Evolutionary conservation across 2,329 filamentous ascomycete species (phyloP).

Genomic region (Blastomyces silverae): DNA sequence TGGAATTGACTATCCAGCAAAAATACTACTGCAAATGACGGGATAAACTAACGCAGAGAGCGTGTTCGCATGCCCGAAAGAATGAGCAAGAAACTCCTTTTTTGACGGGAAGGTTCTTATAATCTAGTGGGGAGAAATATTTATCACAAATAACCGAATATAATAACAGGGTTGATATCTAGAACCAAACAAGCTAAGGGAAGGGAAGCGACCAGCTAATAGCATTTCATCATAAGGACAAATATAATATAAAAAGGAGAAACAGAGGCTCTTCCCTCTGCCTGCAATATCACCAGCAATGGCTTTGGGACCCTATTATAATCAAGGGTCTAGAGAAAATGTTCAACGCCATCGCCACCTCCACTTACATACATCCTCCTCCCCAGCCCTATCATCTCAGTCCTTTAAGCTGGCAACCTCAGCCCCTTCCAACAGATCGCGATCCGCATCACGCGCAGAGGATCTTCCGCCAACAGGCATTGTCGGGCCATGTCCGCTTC

Average conservation of each 20-base stretch:
- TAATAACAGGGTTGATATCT: background rate
- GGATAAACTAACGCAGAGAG: too few species aligned
- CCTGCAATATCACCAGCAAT: background rate
- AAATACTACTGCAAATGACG: background rate
- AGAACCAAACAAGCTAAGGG: background rate
- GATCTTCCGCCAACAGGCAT: slow-evolving; percentile 23
- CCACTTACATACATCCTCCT: background rate
- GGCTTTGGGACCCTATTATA: background rate
- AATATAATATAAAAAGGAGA: background rate
- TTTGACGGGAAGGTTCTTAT: background rate
- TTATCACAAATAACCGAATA: background rate
- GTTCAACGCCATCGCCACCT: background rate
- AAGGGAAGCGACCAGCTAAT: background rate
- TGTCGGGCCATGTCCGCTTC: background rate
- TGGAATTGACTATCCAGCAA: background rate
- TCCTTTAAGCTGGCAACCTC: slow-evolving; percentile 54
- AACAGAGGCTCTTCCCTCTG: background rate
- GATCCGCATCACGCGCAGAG: slow-evolving; percentile 53
- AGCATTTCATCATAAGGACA: background rate
- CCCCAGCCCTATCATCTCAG: slow-evolving; percentile 27
- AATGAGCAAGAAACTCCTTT: background rate
- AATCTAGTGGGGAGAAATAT: background rate
- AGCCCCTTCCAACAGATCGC: slow-evolving; percentile 65
- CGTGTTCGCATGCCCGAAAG: background rate
- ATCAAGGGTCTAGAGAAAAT: background rate